A percentile compares a stretch with the other conserved stretches of the same genome.
Evolutionary conservation across 345 rosid species (phyloP).

Genomic region (Carallia brachiata): DNA sequence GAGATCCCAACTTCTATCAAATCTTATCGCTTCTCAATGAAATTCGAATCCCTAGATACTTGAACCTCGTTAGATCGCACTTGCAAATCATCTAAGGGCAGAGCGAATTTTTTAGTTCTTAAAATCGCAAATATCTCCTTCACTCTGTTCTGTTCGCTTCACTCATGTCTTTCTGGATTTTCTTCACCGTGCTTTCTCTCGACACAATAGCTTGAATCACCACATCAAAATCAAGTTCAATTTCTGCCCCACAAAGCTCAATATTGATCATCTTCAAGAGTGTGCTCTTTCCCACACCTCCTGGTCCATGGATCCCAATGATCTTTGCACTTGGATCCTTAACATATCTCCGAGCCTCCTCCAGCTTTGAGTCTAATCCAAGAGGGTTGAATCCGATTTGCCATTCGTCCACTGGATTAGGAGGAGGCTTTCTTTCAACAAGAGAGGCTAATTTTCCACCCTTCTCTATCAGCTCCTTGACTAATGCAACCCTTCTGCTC

Average conservation of each 20-base stretch:
- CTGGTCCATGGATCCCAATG: neutral
- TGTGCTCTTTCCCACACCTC: constrained; percentile 2
- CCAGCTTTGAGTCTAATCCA: constrained; percentile 4
- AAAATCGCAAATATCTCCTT: neutral
- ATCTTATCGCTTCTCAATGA: too few relatives aligned
- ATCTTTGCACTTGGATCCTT: neutral
- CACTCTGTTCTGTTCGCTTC: neutral
- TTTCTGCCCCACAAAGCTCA: neutral
- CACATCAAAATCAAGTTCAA: neutral
- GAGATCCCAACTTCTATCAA: too few relatives aligned
- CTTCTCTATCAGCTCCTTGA: neutral
- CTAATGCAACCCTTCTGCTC: neutral
- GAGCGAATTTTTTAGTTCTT: neutral
- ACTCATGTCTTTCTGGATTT: constrained; percentile 12
- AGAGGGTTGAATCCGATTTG: neutral
- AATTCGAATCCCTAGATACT: too few relatives aligned
- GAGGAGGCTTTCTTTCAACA: neutral
- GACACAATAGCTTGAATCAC: neutral
- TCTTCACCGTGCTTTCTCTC: neutral
- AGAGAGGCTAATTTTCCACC: neutral
- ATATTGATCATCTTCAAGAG: constrained; percentile 9
- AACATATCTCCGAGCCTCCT: neutral
- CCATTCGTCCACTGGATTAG: neutral
- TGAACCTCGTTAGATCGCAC: too few relatives aligned
- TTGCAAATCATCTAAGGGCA: neutral